A percentile compares a stretch with the other conserved stretches of the same genome.
Conservation (phyloP, 192 early-diverging fungal species). For the Powellomyces hirtus region DNA sequence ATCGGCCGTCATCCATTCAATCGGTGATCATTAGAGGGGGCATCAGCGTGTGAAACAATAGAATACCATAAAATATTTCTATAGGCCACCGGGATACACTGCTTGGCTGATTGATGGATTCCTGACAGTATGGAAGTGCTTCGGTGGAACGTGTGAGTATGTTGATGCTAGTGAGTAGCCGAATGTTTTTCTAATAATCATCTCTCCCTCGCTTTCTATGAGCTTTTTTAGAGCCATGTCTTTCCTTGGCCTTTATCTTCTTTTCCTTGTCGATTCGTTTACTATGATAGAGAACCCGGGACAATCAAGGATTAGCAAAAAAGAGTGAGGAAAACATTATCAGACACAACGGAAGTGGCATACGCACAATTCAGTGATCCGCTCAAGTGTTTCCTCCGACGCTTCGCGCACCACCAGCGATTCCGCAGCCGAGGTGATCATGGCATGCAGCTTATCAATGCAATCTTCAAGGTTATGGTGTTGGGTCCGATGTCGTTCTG, state of each 20-base stretch:
- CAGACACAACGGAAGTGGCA: background rate
- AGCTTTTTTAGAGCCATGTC: conserved; percentile 65
- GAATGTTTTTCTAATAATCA: too few relatives aligned
- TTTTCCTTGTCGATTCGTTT: conserved; percentile 58
- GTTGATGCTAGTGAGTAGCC: too few relatives aligned
- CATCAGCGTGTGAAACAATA: too few relatives aligned
- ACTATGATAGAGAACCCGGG: background rate
- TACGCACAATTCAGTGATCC: conserved; percentile 47
- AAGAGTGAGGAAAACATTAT: background rate
- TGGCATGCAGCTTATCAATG: conserved; percentile 64
- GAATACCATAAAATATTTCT: too few relatives aligned
- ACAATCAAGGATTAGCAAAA: background rate
- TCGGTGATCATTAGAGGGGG: too few relatives aligned
- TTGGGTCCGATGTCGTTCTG: conserved; percentile 75
- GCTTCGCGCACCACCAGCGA: conserved; percentile 60
- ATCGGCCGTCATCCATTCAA: too few relatives aligned
- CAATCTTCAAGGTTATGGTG: conserved; percentile 78
- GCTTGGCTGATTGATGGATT: too few relatives aligned
- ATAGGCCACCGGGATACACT: too few relatives aligned
- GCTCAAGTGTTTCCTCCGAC: conserved; percentile 56
- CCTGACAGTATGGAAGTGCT: too few relatives aligned
- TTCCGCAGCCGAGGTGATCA: conserved; percentile 57
- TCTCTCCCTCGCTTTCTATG: conserved; percentile 47
- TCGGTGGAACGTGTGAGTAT: too few relatives aligned
- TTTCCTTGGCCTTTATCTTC: conserved; percentile 61